Base-by-base conservation (phyloP, 106 monocot genomes). In the Platanthera zijinensis region DNA sequence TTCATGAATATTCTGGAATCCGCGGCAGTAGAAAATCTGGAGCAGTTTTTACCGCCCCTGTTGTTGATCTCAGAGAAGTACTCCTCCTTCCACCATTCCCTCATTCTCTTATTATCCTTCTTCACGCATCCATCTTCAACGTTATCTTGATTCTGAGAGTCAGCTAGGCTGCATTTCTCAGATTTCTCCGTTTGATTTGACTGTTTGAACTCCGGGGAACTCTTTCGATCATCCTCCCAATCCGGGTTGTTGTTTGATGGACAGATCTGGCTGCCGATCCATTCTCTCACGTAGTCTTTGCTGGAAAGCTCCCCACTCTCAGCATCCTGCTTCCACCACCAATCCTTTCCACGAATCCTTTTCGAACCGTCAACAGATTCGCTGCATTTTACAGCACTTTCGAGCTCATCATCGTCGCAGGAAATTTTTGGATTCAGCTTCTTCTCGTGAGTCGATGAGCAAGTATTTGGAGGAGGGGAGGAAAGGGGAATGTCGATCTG, bases 11-110 rank as follows among this genome's bases (percentile, higher is more conserved):
- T 25, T 19, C 67, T 67, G 10, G 32, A 30, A 39, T 25, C 67
- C 39, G 22, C 22, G 25, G 25, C 0, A 53, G 53, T 53, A 10
- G 53, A 53, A 53, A 2, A 1, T 10, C 12, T 53, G 25, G 25
- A 25, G 53, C 53, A 2, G 53, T 53, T 53, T 25, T 25, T 25
- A 7, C 30, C 30, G 6, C 74, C n/a, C 45, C 89, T 92, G 78
- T 83, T 86, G 77, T 77, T 89, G 18, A 88, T 86, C 86, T 95
- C 95, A 7, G 82, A 86, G 22, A 88, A 90, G 78, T 88, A 84
- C 78, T 92, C 95, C 76, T 95, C 92, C 73, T 95, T 95, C 95
- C 95, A 92, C 95, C 95, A 95, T 50, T 90, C 86, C 76, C 64
- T 80, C 75, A 83, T 75, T 72, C 77, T 82, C 77, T 77, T 80